These are phyloP conservation scores for Globisporangium paroecandrum DNA, from an alignment of 352 stramenopile genomes.

Conservation along the genomic window DNA sequence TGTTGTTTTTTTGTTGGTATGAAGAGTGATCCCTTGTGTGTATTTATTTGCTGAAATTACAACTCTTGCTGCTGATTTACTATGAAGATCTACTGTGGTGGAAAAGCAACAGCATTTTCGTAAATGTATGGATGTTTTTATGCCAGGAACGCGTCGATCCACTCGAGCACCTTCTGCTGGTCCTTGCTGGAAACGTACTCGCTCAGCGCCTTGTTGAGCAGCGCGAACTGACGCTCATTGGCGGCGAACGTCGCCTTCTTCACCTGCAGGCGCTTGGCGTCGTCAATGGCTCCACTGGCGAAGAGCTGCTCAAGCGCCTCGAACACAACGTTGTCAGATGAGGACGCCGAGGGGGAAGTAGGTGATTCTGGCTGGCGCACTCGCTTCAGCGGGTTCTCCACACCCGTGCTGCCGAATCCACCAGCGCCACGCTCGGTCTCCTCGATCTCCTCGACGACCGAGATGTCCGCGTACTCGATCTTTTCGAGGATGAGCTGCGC, in stretches of 20 bases:
- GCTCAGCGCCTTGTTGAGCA: constrained; percentile 49
- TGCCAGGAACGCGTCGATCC: constrained; percentile 59
- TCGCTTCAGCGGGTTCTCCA: constrained; percentile 61
- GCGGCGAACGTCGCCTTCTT: constrained; percentile 58
- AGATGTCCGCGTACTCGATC: constrained; percentile 88
- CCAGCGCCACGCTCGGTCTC: constrained; percentile 92
- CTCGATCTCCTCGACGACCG: constrained; percentile 94
- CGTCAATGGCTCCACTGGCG: constrained; percentile 42
- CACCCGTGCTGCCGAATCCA: constrained; percentile 96
- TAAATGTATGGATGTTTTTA: not conserved
- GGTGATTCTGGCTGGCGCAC: constrained; percentile 21
- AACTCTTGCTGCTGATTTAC: not conserved
- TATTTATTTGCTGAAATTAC: constrained; percentile 27
- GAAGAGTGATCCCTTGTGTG: constrained; percentile 14
- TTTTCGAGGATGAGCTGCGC: constrained; percentile 98
- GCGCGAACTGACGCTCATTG: constrained; percentile 45
- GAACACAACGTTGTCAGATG: constrained; percentile 24
- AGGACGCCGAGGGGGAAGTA: constrained; percentile 8
- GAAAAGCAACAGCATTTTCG: not conserved
- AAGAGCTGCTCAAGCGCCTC: constrained; percentile 47
- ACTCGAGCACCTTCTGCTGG: constrained; percentile 54
- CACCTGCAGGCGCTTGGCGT: constrained; percentile 42
- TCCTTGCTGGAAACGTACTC: constrained; percentile 41
- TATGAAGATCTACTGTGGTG: not conserved
- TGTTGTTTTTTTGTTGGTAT: not conserved